Evolutionary conservation across 2,329 filamentous ascomycete species (phyloP).

Genomic region (Colletotrichum australisinense): DNA sequence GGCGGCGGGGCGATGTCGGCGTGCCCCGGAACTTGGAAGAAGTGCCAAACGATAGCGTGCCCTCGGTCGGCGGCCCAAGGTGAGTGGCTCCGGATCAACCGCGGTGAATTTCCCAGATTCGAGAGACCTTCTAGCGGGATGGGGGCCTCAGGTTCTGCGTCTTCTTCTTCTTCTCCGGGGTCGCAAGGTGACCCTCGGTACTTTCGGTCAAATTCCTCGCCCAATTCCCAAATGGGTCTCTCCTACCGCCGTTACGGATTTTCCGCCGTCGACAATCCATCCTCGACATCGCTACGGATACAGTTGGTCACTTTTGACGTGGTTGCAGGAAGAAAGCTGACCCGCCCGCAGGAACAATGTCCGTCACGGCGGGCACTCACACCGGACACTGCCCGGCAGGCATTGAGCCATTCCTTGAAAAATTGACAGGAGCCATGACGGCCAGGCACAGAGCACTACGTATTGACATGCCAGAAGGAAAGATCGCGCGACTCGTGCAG

Average conservation of each 20-base stretch:
- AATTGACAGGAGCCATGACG: not conserved
- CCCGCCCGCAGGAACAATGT: slow-evolving; percentile 2
- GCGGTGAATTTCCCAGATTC: slow-evolving; percentile 19
- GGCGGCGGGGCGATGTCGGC: slow-evolving; percentile 6
- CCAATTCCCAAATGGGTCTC: not conserved
- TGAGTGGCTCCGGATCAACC: slow-evolving; percentile 27
- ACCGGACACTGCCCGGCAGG: not conserved
- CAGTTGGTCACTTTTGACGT: not conserved
- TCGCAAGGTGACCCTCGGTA: slow-evolving; percentile 21
- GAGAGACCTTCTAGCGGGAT: not conserved
- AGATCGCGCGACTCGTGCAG: slow-evolving; percentile 24
- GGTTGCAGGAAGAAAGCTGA: slow-evolving; percentile 10
- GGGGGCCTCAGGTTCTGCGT: not conserved
- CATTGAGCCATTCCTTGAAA: not conserved
- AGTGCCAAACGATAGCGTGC: not conserved
- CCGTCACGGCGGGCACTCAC: not conserved
- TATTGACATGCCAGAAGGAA: not conserved
- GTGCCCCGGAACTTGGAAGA: not conserved
- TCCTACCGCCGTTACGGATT: not conserved
- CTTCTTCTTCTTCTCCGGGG: slow-evolving; percentile 4
- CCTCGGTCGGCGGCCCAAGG: not conserved
- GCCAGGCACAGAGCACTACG: not conserved
- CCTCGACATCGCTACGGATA: no score
- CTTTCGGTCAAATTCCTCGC: slow-evolving; percentile 31
- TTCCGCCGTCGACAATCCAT: not conserved